Conservation (phyloP, 1,284 basidiomycete species). For the Xerocomus nothofagi region DNA sequence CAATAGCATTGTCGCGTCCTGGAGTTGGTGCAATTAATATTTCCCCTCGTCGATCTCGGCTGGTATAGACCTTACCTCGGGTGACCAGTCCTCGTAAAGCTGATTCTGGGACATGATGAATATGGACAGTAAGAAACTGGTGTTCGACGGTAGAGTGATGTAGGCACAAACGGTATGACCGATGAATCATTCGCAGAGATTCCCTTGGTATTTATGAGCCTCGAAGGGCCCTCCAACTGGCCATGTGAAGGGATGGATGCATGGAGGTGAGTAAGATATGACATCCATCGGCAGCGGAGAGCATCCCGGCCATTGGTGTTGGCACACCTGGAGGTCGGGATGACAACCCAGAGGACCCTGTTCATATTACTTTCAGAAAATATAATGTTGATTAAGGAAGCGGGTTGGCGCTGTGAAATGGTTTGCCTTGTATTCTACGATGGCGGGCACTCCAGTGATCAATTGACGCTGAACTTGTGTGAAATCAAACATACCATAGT, state of each 20-base stretch:
- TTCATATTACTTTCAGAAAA: constrained; percentile 8
- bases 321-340: constrained; percentile 8
- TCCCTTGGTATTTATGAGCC: constrained; percentile 24
- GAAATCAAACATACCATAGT: constrained; percentile 9
- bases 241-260: constrained; percentile 16
- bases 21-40: constrained; percentile 4
- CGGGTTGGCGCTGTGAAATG: constrained; percentile 3
- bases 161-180: constrained; percentile 3
- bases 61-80: constrained; percentile 11
- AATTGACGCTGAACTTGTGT: not conserved
- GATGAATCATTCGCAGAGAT: constrained; percentile 7
- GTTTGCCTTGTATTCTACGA: constrained; percentile 12
- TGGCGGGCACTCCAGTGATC: constrained; percentile 1
- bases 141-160: not conserved
- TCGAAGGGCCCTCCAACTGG: constrained; percentile 28
- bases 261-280: constrained; percentile 19
- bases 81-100: constrained; percentile 23
- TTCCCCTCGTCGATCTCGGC: not conserved
- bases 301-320: constrained; percentile 15
- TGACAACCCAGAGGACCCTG: constrained; percentile 10
- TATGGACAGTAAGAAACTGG: not conserved
- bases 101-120: constrained; percentile 2
- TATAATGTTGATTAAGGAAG: not conserved
- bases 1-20: constrained; percentile 13
- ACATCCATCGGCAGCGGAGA: constrained; percentile 17